phyloP scores from a whole-genome alignment of 768 basidiomycete genomes.

The Serendipita sp. region DNA sequence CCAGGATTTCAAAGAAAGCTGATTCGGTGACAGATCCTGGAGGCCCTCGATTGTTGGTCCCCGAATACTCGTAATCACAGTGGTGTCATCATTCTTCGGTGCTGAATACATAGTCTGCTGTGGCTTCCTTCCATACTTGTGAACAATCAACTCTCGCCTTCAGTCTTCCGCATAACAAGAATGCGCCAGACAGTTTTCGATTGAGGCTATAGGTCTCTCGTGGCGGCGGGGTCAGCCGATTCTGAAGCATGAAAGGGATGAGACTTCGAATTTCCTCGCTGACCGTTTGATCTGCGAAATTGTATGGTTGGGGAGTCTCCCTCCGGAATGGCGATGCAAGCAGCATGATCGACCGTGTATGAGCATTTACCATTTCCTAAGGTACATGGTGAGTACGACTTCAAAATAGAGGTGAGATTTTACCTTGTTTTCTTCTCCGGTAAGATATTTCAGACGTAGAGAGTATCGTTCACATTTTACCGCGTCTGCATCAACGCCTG shows the following conservation, averaged over 20 bases:
- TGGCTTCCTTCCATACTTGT: conserved; percentile 58
- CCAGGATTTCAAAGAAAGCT: too few species aligned
- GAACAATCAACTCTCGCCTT: conserved; percentile 59
- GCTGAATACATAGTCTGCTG: conserved; percentile 25
- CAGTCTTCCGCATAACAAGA: conserved; percentile 62
- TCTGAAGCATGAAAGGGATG: conserved; percentile 81
- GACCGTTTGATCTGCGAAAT: conserved; percentile 53
- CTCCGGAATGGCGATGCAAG: conserved; percentile 74
- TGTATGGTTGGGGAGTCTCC: conserved; percentile 50
- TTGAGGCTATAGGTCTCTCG: conserved; percentile 91
- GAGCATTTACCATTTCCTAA: conserved; percentile 75
- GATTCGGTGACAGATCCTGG: too few species aligned
- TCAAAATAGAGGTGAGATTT: conserved; percentile 6
- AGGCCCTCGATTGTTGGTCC: too few species aligned
- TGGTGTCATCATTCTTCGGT: not conserved
- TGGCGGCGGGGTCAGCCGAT: conserved; percentile 84
- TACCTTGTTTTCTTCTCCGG: conserved; percentile 74
- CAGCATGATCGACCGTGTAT: conserved; percentile 66
- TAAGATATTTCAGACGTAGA: conserved; percentile 73
- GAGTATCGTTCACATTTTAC: conserved; percentile 57
- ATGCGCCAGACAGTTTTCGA: conserved; percentile 70
- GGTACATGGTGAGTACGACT: not conserved
- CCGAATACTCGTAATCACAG: too few species aligned
- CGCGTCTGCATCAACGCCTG: conserved; percentile 56
- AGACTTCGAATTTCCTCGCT: conserved; percentile 60